A percentile compares a stretch with the other conserved stretches of the same genome.
Evolutionary conservation across 768 basidiomycete genomes (phyloP).

Genomic region (Leccinum olivaceopallidum): DNA sequence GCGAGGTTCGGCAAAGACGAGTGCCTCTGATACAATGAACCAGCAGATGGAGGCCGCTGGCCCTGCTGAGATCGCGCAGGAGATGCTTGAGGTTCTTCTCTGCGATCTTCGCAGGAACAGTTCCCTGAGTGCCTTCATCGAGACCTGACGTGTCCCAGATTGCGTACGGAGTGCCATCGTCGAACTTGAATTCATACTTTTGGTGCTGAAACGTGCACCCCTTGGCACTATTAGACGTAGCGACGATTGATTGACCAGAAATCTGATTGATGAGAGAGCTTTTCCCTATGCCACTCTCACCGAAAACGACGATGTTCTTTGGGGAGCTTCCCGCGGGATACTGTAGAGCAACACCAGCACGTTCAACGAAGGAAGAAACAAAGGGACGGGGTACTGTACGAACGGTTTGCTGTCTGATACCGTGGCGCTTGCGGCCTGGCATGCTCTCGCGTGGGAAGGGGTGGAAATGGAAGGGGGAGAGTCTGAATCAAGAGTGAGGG

Average conservation of each 20-base stretch:
- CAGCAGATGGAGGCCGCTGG: constrained; percentile 31
- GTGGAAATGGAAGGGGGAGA: no score
- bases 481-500: no score
- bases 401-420: constrained; percentile 8
- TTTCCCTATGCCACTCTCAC: constrained; percentile 37
- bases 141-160: constrained; percentile 43
- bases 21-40: constrained; percentile 27
- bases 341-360: constrained; percentile 12
- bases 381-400: constrained; percentile 11
- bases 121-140: constrained; percentile 36
- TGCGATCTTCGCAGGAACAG: constrained; percentile 31
- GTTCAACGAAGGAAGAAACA: background rate
- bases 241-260: constrained; percentile 37
- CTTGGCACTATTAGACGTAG: constrained; percentile 33
- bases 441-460: background rate
- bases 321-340: constrained; percentile 9
- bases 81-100: constrained; percentile 26
- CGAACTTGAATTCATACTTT: constrained; percentile 29
- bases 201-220: constrained; percentile 37
- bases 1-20: constrained; percentile 2
- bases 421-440: constrained; percentile 20
- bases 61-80: constrained; percentile 25
- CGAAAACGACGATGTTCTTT: constrained; percentile 30
- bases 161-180: constrained; percentile 21
- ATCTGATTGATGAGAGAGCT: constrained; percentile 47